These are phyloP conservation scores for Mycena vulgaris DNA, from an alignment of 768 basidiomycete species.

Conservation along the genomic window DNA sequence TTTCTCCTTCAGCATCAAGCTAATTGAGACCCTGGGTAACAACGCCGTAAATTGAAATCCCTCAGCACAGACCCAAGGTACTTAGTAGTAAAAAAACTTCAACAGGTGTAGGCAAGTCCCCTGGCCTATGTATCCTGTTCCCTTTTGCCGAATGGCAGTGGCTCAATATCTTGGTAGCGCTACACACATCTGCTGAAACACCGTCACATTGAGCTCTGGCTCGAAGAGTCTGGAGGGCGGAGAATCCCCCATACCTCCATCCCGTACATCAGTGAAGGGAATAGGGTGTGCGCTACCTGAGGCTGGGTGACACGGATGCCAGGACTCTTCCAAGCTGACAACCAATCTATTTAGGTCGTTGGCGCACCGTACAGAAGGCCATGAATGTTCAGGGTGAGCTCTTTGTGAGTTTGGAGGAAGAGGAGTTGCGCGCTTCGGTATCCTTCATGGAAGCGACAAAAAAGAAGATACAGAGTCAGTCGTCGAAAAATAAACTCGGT, in stretches of 20 bases:
- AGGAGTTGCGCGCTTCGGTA: not conserved
- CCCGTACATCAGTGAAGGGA: not conserved
- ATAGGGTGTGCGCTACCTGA: not conserved
- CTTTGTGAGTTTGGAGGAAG: not conserved
- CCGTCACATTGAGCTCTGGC: not conserved
- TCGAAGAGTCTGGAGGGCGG: not conserved
- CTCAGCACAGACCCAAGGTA: no score
- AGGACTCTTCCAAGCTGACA: no score
- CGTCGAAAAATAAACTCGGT: not conserved
- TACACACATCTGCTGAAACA: no score
- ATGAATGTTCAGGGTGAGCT: not conserved
- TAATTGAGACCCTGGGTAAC: no score
- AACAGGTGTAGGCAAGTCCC: no score
- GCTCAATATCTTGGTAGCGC: no score
- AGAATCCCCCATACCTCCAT: not conserved
- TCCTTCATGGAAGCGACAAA: not conserved
- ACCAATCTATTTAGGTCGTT: not conserved
- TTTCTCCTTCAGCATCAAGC: no score
- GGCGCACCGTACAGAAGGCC: not conserved
- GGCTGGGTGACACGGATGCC: no score
- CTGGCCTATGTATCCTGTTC: no score
- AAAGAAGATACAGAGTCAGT: not conserved
- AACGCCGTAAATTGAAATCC: no score
- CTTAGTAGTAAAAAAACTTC: no score
- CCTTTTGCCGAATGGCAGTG: no score